phyloP scores from a whole-genome alignment of 2,329 filamentous ascomycete species.

The Colletotrichum tofieldiae region DNA sequence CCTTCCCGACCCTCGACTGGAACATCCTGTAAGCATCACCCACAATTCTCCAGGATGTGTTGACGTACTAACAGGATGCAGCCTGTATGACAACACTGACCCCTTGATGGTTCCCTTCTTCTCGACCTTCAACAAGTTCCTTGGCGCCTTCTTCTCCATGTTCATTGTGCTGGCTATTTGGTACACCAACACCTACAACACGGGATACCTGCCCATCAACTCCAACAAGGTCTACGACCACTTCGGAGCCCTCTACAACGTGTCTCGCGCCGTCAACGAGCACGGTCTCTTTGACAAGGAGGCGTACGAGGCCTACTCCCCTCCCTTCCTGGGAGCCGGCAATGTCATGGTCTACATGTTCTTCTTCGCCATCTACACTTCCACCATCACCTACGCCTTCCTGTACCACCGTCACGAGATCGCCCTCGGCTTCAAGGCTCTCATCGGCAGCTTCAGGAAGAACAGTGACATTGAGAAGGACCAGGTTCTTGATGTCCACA shows the following conservation, averaged over 20 bases:
- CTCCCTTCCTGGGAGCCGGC: constrained; percentile 65
- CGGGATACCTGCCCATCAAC: constrained; percentile 69
- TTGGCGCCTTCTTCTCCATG: constrained; percentile 70
- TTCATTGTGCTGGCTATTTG: constrained; percentile 71
- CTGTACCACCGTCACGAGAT: constrained; percentile 70
- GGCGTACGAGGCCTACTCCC: constrained; percentile 66
- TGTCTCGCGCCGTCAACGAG: constrained; percentile 59
- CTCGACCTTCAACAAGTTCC: constrained; percentile 74
- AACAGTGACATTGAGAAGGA: constrained; percentile 55
- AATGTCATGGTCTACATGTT: constrained; percentile 68
- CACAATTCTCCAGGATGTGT: neutral
- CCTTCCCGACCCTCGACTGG: constrained; percentile 52
- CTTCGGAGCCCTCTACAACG: constrained; percentile 64
- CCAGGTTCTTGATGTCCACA: constrained; percentile 62
- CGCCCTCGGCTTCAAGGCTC: constrained; percentile 63
- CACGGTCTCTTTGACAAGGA: constrained; percentile 61
- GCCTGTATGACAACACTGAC: constrained; percentile 49
- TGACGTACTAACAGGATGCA: constrained; percentile 6
- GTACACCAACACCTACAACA: constrained; percentile 72
- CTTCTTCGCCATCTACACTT: constrained; percentile 70
- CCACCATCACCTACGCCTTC: constrained; percentile 65
- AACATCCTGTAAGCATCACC: constrained; percentile 44
- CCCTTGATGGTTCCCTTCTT: constrained; percentile 68
- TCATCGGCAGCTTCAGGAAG: constrained; percentile 62
- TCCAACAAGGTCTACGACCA: constrained; percentile 67